Conservation (phyloP, 192 early-diverging fungal species). For the Coemansia sp. region DNA sequence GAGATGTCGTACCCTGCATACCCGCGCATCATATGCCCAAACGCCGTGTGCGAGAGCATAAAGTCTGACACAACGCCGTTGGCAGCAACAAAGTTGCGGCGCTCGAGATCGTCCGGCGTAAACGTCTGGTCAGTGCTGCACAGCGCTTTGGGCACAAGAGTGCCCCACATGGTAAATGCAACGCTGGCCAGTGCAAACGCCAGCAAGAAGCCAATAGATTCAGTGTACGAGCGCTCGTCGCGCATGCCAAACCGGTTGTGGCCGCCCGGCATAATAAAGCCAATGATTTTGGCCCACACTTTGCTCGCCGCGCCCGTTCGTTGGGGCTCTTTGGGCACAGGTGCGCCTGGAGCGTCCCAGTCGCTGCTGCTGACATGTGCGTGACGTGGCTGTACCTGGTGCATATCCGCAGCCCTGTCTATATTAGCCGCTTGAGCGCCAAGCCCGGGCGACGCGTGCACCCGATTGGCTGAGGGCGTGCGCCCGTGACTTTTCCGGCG, state of each 20-base stretch:
- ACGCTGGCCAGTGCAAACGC: conserved; percentile 51
- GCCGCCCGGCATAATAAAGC: conserved; percentile 48
- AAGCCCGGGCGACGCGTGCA: neutral
- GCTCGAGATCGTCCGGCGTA: conserved; percentile 21
- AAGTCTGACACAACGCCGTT: conserved; percentile 54
- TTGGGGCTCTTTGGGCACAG: neutral
- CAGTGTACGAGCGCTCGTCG: conserved; percentile 28
- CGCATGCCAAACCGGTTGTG: conserved; percentile 49
- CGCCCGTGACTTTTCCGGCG: conserved; percentile 7
- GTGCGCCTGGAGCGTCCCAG: neutral
- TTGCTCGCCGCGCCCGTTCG: conserved; percentile 5
- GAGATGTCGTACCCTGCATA: conserved; percentile 49
- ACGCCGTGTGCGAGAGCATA: conserved; percentile 28
- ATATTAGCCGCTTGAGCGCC: neutral
- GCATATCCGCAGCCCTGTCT: conserved; percentile 2
- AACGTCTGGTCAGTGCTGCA: conserved; percentile 53
- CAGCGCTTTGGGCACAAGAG: conserved; percentile 45
- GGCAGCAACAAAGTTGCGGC: conserved; percentile 41
- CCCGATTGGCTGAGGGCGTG: neutral
- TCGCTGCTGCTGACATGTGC: neutral
- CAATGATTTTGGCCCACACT: conserved; percentile 13
- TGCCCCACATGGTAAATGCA: conserved; percentile 52
- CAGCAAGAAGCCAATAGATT: conserved; percentile 41
- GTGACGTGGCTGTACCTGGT: neutral
- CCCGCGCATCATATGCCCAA: conserved; percentile 42